A percentile compares a stretch with the other conserved stretches of the same genome.
Evolutionary conservation across 2,329 filamentous ascomycete genomes (phyloP).

Genomic region (Beauveria caledonica): DNA sequence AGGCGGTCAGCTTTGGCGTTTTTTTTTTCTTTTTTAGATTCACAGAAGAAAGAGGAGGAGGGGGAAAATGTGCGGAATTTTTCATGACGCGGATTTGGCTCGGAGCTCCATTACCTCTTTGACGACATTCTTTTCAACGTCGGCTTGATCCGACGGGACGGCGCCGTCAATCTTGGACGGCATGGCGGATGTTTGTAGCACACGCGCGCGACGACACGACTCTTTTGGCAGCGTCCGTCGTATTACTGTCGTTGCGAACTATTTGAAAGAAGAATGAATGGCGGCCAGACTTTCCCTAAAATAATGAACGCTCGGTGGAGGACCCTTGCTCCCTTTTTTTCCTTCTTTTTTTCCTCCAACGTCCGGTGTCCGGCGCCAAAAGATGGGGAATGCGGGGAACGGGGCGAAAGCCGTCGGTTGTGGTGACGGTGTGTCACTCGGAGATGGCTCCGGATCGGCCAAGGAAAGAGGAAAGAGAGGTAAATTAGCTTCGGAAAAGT

Average conservation of each 20-base stretch:
- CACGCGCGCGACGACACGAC: not conserved
- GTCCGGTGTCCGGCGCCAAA: not conserved
- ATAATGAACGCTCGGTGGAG: not conserved
- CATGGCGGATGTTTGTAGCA: not conserved
- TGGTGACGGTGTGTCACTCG: not conserved
- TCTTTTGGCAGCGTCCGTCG: not conserved
- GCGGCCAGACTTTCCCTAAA: no score
- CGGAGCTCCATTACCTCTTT: slow-evolving; percentile 8
- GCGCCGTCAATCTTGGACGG: slow-evolving; percentile 8
- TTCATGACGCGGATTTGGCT: not conserved
- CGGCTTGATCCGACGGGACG: not conserved
- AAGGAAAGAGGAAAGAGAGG: not conserved
- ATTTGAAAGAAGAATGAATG: no score
- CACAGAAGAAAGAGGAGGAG: no score
- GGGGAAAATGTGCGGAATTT: no score
- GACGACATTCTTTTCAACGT: not conserved
- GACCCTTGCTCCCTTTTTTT: not conserved
- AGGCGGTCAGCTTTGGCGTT: not conserved
- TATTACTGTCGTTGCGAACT: not conserved
- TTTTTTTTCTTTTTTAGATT: no score
- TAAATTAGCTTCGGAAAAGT: not conserved
- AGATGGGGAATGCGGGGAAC: slow-evolving; percentile 8
- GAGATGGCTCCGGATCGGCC: not conserved
- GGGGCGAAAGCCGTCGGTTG: not conserved
- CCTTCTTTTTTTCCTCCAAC: not conserved